Percentiles rank a stretch among this genome's conserved stretches.
Conservation (phyloP, 768 basidiomycete species). For the Gloeostereum incarnatum region DNA sequence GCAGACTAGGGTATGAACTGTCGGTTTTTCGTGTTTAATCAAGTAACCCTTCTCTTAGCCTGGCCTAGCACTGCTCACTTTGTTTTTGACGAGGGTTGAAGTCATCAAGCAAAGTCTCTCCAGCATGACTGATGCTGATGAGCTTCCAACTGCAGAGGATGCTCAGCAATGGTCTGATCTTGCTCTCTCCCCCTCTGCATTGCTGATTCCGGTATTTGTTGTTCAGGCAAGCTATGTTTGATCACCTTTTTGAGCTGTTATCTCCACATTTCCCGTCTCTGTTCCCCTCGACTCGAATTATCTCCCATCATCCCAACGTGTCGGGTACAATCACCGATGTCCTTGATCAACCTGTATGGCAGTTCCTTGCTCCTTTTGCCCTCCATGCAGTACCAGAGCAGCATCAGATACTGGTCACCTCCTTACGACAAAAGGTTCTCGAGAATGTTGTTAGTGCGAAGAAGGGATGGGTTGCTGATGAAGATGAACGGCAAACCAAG, state of each 20-base stretch:
- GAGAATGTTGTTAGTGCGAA: slow-evolving; percentile 79
- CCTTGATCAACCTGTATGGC: slow-evolving; percentile 90
- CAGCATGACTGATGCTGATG: slow-evolving; percentile 32
- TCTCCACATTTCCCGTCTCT: slow-evolving; percentile 67
- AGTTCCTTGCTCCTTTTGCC: slow-evolving; percentile 84
- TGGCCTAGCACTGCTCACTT: slow-evolving; percentile 82
- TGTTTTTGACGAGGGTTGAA: slow-evolving; percentile 90
- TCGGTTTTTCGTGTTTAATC: slow-evolving; percentile 2
- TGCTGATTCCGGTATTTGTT: neutral
- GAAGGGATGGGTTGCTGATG: slow-evolving; percentile 63
- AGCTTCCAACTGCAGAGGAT: slow-evolving; percentile 62
- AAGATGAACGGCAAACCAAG: slow-evolving; percentile 69
- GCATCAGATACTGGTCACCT: slow-evolving; percentile 79
- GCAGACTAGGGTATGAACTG: slow-evolving; percentile 62
- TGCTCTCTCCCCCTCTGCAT: neutral
- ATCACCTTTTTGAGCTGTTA: slow-evolving; percentile 77
- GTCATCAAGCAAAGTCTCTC: slow-evolving; percentile 71
- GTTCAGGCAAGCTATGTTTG: slow-evolving; percentile 77
- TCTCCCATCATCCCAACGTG: slow-evolving; percentile 24
- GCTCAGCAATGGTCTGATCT: slow-evolving; percentile 63
- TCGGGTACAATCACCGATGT: slow-evolving; percentile 50
- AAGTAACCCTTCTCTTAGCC: slow-evolving; percentile 43
- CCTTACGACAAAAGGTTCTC: slow-evolving; percentile 87
- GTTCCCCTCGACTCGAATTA: slow-evolving; percentile 83
- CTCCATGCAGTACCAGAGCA: slow-evolving; percentile 79